A percentile compares a stretch with the other conserved stretches of the same genome.
These are phyloP conservation scores for Penicillium thymicola DNA, from an alignment of 2,329 filamentous ascomycete genomes.

Conservation along the genomic window DNA sequence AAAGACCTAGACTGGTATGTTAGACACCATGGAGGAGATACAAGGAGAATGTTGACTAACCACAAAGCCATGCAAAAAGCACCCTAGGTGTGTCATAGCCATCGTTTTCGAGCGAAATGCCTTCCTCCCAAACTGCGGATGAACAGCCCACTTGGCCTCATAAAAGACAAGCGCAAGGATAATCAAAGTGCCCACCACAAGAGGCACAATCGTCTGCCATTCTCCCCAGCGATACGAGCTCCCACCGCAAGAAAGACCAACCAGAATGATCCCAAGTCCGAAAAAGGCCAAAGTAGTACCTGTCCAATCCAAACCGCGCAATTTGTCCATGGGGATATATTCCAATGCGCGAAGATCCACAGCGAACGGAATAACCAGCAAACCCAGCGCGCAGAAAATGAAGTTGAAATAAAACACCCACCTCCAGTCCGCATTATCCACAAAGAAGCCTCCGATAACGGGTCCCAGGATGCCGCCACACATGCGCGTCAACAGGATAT, in stretches of 20 bases:
- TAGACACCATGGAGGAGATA: background rate
- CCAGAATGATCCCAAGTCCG: slow-evolving; percentile 38
- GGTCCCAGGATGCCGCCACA: slow-evolving; percentile 31
- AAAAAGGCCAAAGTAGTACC: slow-evolving; percentile 42
- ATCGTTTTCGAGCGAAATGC: slow-evolving; percentile 39
- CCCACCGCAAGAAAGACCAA: slow-evolving; percentile 46
- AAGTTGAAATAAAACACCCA: slow-evolving; percentile 35
- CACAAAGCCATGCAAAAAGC: slow-evolving; percentile 44
- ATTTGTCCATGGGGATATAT: slow-evolving; percentile 19
- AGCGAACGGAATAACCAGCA: slow-evolving; percentile 32
- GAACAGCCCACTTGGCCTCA: slow-evolving; percentile 32
- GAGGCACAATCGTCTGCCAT: slow-evolving; percentile 40
- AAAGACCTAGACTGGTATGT: slow-evolving; percentile 35
- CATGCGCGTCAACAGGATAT: slow-evolving; percentile 32
- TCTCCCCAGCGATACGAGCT: slow-evolving; percentile 39
- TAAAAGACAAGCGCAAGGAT: slow-evolving; percentile 36
- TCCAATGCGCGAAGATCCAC: slow-evolving; percentile 28
- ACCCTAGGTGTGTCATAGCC: slow-evolving; percentile 40
- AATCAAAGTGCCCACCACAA: slow-evolving; percentile 34
- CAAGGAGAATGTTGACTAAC: slow-evolving; percentile 28
- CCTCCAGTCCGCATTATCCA: slow-evolving; percentile 23
- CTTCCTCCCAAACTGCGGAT: slow-evolving; percentile 38
- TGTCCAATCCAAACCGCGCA: slow-evolving; percentile 41
- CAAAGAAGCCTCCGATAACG: slow-evolving; percentile 27
- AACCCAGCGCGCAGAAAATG: slow-evolving; percentile 28